Evolutionary conservation across 192 early-diverging fungal species (phyloP).

Genomic region (Martensiomyces pterosporus): DNA sequence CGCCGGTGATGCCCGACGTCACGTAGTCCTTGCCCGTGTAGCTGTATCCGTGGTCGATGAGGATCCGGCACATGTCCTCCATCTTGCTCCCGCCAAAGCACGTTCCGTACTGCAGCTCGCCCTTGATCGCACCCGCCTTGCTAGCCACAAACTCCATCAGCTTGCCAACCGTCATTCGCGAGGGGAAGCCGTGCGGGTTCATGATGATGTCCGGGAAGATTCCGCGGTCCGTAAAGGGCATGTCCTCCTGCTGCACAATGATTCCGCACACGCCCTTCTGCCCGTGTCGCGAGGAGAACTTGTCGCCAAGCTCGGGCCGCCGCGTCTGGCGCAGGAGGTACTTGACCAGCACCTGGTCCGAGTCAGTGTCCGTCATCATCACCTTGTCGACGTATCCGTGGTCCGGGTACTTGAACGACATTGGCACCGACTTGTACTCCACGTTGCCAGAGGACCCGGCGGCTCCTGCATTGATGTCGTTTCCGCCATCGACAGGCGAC

Average conservation of each 20-base stretch:
- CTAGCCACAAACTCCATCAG: conserved; percentile 97
- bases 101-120: conserved; percentile 92
- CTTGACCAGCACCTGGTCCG: conserved; percentile 90
- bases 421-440: conserved; percentile 65
- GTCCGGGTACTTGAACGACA: conserved; percentile 86
- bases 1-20: conserved; percentile 86
- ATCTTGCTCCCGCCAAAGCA: conserved; percentile 93
- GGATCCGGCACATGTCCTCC: conserved; percentile 91
- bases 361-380: conserved; percentile 86
- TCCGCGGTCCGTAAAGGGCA: conserved; percentile 92
- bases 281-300: conserved; percentile 96
- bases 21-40: conserved; percentile 98
- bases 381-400: conserved; percentile 91
- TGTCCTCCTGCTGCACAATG: conserved; percentile 95
- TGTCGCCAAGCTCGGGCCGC: conserved; percentile 94
- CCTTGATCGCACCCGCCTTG: conserved; percentile 90
- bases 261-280: conserved; percentile 97
- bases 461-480: conserved; percentile 51
- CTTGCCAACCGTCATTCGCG: conserved; percentile 98
- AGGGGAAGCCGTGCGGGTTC: conserved; percentile 99
- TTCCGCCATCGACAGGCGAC: conserved; percentile 68
- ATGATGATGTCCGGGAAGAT: conserved; percentile 95
- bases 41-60: conserved; percentile 89
- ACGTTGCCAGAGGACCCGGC: conserved; percentile 49
- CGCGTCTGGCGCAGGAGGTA: conserved; percentile 87